Evolutionary conservation across 1,284 basidiomycete genomes (phyloP).

Genomic region (Microbotryum violaceum): DNA sequence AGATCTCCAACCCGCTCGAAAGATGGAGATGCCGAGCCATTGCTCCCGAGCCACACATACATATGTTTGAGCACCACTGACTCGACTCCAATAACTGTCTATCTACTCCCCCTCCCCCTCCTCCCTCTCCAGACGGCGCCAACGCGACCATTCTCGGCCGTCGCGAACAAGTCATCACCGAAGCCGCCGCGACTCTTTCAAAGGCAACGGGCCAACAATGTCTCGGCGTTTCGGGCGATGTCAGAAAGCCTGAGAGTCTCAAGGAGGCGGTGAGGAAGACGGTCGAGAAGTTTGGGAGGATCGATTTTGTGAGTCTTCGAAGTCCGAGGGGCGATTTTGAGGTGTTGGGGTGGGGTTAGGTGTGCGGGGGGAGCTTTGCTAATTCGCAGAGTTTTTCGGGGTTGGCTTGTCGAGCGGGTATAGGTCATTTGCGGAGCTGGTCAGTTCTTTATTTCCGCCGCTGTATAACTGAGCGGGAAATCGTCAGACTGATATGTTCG

Average conservation of each 20-base stretch:
- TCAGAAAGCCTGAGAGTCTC: slow-evolving; percentile 66
- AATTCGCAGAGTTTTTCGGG: too few relatives aligned
- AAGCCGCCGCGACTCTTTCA: slow-evolving; percentile 65
- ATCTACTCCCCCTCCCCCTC: not conserved
- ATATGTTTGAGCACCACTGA: not conserved
- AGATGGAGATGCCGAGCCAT: slow-evolving; percentile 38
- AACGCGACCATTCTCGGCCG: slow-evolving; percentile 35
- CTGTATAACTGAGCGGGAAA: not conserved
- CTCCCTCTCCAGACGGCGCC: slow-evolving; percentile 40
- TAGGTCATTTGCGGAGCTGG: slow-evolving; percentile 51
- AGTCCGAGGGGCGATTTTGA: too few relatives aligned
- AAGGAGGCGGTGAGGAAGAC: slow-evolving; percentile 67
- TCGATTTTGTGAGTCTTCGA: slow-evolving; percentile 61
- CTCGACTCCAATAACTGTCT: not conserved
- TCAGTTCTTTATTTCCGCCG: not conserved
- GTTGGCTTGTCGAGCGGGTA: too few relatives aligned
- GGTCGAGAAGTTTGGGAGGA: slow-evolving; percentile 68
- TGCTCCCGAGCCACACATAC: not conserved
- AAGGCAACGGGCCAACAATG: slow-evolving; percentile 62
- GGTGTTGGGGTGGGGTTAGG: too few relatives aligned
- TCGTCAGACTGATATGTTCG: not conserved
- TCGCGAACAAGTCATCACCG: slow-evolving; percentile 61
- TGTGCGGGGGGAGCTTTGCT: too few relatives aligned
- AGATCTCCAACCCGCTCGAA: not conserved
- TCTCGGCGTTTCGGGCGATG: slow-evolving; percentile 70